Evolutionary conservation across 176 grass and related monocot species (phyloP).

Genomic region (Saccharum officinarum): DNA sequence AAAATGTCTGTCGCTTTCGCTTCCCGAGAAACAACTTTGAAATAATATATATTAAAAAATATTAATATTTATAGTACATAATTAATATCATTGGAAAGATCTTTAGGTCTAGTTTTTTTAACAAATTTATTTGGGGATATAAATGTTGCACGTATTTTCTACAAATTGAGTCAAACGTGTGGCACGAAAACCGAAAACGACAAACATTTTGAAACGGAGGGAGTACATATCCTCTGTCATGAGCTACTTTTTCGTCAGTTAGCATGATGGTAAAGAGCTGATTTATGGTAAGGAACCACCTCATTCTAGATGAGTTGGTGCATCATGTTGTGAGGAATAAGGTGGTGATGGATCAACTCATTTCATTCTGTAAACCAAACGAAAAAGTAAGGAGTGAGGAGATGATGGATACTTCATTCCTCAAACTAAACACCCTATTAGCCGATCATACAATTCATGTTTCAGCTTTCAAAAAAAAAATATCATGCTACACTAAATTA

Average conservation of each 20-base stretch:
- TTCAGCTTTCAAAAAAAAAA: neutral
- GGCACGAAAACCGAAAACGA: too few species aligned
- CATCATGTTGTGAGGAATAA: neutral
- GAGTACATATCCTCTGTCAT: conserved; percentile 30
- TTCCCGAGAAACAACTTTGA: too few species aligned
- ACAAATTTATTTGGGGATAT: too few species aligned
- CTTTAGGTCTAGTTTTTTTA: too few species aligned
- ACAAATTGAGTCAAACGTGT: too few species aligned
- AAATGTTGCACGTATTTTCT: too few species aligned
- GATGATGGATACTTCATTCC: neutral
- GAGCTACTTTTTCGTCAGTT: neutral
- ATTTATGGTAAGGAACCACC: neutral
- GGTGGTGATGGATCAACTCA: neutral
- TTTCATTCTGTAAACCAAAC: neutral
- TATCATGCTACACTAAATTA: neutral
- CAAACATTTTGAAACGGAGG: too few species aligned
- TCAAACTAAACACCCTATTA: neutral
- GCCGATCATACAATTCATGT: neutral
- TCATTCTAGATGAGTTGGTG: neutral
- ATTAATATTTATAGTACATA: too few species aligned
- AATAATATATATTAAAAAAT: too few species aligned
- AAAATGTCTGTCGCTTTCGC: too few species aligned
- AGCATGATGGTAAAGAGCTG: neutral
- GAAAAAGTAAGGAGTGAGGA: neutral
- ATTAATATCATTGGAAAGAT: too few species aligned